These are phyloP conservation scores for Talaromyces sp. DNA, from an alignment of 2,329 filamentous ascomycete genomes.

Conservation along the genomic window DNA sequence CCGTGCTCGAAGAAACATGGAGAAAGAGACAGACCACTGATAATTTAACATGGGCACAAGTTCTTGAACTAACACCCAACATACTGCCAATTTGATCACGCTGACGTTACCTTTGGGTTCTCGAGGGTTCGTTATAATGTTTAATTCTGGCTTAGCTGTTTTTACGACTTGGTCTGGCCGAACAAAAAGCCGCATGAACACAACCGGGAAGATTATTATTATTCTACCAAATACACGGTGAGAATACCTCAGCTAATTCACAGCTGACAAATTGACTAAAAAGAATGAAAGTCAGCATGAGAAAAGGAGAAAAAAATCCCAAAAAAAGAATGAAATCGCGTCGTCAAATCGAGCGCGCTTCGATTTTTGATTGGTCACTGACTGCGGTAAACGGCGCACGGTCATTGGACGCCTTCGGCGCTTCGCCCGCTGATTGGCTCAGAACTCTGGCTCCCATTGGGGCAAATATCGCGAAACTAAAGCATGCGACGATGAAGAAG, in stretches of 20 bases:
- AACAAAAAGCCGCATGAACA: no score
- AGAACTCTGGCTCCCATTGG: neutral
- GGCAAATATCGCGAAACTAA: neutral
- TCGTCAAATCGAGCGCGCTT: neutral
- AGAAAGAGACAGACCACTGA: neutral
- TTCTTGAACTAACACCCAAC: neutral
- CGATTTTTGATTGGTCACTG: neutral
- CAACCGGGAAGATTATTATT: no score
- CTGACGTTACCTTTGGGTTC: neutral
- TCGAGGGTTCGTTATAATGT: neutral
- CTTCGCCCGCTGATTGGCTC: neutral
- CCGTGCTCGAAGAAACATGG: constrained; percentile 1
- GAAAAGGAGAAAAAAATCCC: neutral
- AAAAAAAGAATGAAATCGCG: neutral
- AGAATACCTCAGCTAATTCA: neutral
- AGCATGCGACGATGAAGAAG: neutral
- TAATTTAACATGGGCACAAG: neutral
- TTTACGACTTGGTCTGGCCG: neutral
- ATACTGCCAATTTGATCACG: neutral
- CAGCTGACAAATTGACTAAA: neutral
- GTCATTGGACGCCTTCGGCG: neutral
- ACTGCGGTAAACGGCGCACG: neutral
- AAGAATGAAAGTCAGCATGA: neutral
- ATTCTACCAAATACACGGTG: no score
- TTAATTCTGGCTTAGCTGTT: neutral